Evolutionary conservation across 2,329 filamentous ascomycete genomes (phyloP), one percentile per base, ranked within the genome.

Genomic region (Fusarium sp.): DNA sequence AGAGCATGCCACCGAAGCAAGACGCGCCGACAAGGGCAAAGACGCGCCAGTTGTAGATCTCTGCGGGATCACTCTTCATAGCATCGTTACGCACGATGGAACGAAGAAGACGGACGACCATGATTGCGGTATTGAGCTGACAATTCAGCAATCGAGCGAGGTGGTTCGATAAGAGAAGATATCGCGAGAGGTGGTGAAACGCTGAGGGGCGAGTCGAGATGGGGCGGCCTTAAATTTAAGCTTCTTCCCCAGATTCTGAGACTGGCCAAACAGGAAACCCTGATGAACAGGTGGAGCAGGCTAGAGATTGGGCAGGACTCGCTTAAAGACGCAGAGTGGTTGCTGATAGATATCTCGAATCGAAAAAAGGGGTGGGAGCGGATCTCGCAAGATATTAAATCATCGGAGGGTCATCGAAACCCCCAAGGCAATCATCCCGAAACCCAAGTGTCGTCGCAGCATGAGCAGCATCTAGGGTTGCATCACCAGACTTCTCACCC

Each of bases 41-140:
- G 27, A 90, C 88, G 61, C 89, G 85, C 89, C 89, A 91, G 74
- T 89, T 88, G 79, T 91, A 91, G 64, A 91, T 88, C 76, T 90
- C 86, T 18, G 84, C 82, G 16, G 90, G 90, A 65, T 92, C 90
- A 34, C 81, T 79, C 74, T 85, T 88, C 86, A 92, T 91, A 46
- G 90, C 87, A 77, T 92, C 89, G 82, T 92, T 92, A 78, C 86
- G 86, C 72, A 91, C 84, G 74, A 90, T 81, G 72, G 79, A 80
- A 71, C 82, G 82, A 61, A 90, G 83, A 70, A 89, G 76, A 58
- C 73, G 78, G 46, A 76, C 77, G 16, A 75, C 81, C 77, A 85
- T 85, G 58, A 36, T 77, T 46, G 57, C 59, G 60, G 53, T 71
- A 11, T 49, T 61, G 51, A 6, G n/a, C 42, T 44, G 38, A 44